Percentiles rank a stretch among this genome's conserved stretches.
Conservation (phyloP, 805 yeast genomes). For the Metschnikowia colocasiae region DNA sequence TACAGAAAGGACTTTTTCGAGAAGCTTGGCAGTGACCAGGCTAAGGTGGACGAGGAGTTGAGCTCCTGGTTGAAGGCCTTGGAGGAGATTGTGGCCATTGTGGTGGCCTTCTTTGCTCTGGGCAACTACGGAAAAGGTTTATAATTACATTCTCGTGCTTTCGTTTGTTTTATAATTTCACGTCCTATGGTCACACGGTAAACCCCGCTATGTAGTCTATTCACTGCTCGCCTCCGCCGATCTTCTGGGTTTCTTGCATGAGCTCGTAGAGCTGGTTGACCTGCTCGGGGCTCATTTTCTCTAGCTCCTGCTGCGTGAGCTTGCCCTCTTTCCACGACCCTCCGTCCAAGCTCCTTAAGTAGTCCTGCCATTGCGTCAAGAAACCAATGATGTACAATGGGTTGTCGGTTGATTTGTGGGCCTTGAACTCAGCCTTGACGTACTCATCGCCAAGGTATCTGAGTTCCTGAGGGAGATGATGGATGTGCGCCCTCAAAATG, state of each 20-base stretch:
- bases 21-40: slow-evolving; percentile 76
- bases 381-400: slow-evolving; percentile 94
- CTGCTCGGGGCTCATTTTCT: slow-evolving; percentile 88
- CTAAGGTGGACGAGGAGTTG: slow-evolving; percentile 61
- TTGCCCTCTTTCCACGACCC: slow-evolving; percentile 40
- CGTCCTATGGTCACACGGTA: neutral
- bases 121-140: slow-evolving; percentile 90
- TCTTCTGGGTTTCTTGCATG: slow-evolving; percentile 64
- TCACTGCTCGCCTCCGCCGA: slow-evolving; percentile 16
- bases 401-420: slow-evolving; percentile 77
- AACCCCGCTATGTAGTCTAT: neutral
- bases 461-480: slow-evolving; percentile 61
- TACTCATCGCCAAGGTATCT: slow-evolving; percentile 84
- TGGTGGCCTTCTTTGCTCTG: slow-evolving; percentile 68
- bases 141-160: slow-evolving; percentile 26
- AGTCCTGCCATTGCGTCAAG: slow-evolving; percentile 91
- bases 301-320: slow-evolving; percentile 61
- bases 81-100: slow-evolving; percentile 67
- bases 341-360: slow-evolving; percentile 53
- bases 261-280: slow-evolving; percentile 73
- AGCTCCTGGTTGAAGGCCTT: slow-evolving; percentile 71
- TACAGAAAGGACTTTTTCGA: slow-evolving; percentile 81
- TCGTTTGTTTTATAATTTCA: neutral
- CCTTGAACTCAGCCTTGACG: slow-evolving; percentile 83
- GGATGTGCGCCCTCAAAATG: slow-evolving; percentile 74